Evolutionary conservation across 2,329 filamentous ascomycete species (phyloP), one percentile per base, ranked within the genome.

Genomic region (Monosporascus sp.): DNA sequence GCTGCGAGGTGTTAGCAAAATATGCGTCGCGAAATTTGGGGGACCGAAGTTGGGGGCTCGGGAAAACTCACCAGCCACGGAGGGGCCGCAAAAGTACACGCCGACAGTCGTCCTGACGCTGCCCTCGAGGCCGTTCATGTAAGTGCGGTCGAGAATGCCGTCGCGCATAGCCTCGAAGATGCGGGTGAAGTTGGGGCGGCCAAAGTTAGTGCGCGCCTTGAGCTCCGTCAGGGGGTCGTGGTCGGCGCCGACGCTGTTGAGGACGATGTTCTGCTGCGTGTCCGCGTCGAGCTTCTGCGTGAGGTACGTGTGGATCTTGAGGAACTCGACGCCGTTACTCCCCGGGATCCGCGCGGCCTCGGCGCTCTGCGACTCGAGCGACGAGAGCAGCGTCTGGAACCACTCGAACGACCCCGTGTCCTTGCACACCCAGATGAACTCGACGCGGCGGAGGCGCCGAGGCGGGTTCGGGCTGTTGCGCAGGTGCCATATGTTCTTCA

Each of bases 341-440:
- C 85, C 86, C 35, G 85, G 82, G 44, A 86, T 77, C 50, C 81
- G 82, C 43, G 86, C 85, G 5, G 84, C 85, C 63, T 86, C 81
- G 55, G 83, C 79, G 49, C 88, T 92, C 69, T 99, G 94, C 37
- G 86, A 80, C 72, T 99, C 94, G 22, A 99, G 87, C 0, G 90
- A 95, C 0, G 89, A 89, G 17, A 99, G 82, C 1, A 99, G 84
- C 1, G 89, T 91, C 70, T 99, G 94, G 78, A 99, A 97, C 94
- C 94, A 99, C 74, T 97, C 94, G 66, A 99, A 99, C 0, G 92
- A 96, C 37, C 84, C 88, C 0, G 92, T 96, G 67, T 97, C 92
- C 71, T 89, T 94, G 81, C 93, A 97, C 50, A 97, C 87, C 94
- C 94, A 99, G 76, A 99, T 95, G 73, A 99, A 99, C 71, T 99